phyloP scores from a whole-genome alignment of 2,329 filamentous ascomycete genomes.

The Clarireedia hainanense region DNA sequence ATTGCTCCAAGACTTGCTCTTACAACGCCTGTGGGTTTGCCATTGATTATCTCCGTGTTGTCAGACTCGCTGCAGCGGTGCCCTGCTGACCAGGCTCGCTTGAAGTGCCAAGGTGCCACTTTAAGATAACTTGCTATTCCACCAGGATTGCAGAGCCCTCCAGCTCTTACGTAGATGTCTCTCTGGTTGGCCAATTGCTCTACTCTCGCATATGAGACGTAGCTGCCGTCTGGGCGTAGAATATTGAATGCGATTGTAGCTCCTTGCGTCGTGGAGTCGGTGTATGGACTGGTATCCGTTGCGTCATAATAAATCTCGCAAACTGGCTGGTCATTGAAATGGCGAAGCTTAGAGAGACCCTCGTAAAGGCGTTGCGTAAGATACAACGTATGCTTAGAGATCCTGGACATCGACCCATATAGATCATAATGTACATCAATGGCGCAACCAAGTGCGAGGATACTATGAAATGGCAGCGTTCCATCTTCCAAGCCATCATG shows the following conservation, averaged over 20 bases:
- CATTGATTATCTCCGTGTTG: conserved; percentile 58
- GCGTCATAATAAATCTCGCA: conserved; percentile 26
- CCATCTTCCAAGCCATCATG: conserved; percentile 86
- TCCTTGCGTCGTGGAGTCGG: conserved; percentile 39
- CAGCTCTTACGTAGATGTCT: conserved; percentile 75
- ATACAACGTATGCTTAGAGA: conserved; percentile 63
- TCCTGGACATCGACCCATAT: conserved; percentile 59
- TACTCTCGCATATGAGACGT: conserved; percentile 71
- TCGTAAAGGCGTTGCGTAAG: conserved; percentile 52
- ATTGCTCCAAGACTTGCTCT: conserved; percentile 82
- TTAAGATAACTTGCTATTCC: conserved; percentile 66
- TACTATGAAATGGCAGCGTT: conserved; percentile 82
- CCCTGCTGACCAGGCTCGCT: conserved; percentile 73
- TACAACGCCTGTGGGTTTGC: conserved; percentile 81
- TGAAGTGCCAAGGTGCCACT: conserved; percentile 73
- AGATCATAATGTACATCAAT: conserved; percentile 60
- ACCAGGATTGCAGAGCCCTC: conserved; percentile 85
- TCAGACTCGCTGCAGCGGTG: conserved; percentile 78
- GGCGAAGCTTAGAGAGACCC: conserved; percentile 50
- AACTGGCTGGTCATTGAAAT: conserved; percentile 48
- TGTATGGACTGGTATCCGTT: conserved; percentile 26
- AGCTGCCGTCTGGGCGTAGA: conserved; percentile 57
- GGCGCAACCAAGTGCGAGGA: conserved; percentile 71
- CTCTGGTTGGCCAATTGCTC: conserved; percentile 78
- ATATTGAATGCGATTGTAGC: conserved; percentile 82